Evolutionary conservation across 306 rosid species (phyloP).

Genomic region (Echinosophora koreensis): DNA sequence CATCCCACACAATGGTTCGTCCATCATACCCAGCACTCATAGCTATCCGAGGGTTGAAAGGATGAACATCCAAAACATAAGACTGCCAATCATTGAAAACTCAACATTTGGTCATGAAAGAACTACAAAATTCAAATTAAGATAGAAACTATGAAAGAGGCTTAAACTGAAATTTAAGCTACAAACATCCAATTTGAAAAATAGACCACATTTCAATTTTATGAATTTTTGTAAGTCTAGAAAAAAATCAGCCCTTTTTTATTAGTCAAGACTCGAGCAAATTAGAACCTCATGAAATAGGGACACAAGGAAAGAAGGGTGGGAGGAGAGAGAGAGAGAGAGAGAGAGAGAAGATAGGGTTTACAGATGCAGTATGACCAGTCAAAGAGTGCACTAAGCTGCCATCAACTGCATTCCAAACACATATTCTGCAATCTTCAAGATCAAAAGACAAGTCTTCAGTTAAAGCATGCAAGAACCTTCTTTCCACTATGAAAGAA

Average conservation of each 20-base stretch:
- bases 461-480: slow-evolving; percentile 36
- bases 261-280: slow-evolving; percentile 8
- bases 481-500: slow-evolving; percentile 29
- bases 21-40: slow-evolving; percentile 99
- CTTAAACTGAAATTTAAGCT: slow-evolving; percentile 24
- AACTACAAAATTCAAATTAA: slow-evolving; percentile 32
- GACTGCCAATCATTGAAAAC: slow-evolving; percentile 67
- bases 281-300: slow-evolving; percentile 29
- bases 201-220: slow-evolving; percentile 31
- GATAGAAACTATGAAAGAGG: slow-evolving; percentile 30
- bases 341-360: not conserved
- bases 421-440: slow-evolving; percentile 96
- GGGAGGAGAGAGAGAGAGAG: not conserved
- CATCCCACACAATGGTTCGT: slow-evolving; percentile 90
- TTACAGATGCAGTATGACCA: slow-evolving; percentile 86
- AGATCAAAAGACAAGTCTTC: slow-evolving; percentile 39
- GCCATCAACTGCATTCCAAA: slow-evolving; percentile 97
- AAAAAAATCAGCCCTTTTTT: not conserved
- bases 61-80: slow-evolving; percentile 95
- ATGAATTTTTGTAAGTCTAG: slow-evolving; percentile 1
- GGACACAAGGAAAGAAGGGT: not conserved
- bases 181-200: slow-evolving; percentile 6
- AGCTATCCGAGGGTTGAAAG: slow-evolving; percentile 95
- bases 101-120: slow-evolving; percentile 47
- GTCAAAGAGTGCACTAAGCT: slow-evolving; percentile 95